A percentile compares a stretch with the other conserved stretches of the same genome.
These are phyloP conservation scores for Sarocladium brachiariae DNA, from an alignment of 2,329 filamentous ascomycete genomes.

Conservation along the genomic window DNA sequence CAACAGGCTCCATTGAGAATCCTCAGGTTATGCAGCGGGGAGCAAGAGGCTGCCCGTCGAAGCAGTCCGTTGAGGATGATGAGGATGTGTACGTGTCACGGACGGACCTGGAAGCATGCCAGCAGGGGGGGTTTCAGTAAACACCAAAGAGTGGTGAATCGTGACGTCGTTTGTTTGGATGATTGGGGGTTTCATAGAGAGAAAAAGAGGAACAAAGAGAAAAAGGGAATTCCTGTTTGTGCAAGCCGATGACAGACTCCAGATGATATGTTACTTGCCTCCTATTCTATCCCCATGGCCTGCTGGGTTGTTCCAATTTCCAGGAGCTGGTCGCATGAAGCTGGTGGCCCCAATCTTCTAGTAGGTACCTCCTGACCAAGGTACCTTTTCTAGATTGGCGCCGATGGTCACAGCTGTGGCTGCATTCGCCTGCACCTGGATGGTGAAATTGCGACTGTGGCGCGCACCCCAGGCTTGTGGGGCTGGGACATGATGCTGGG, in stretches of 20 bases:
- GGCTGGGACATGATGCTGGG: too few species aligned
- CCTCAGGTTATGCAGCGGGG: too few species aligned
- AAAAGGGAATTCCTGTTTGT: not conserved
- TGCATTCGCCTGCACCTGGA: not conserved
- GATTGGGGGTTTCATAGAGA: too few species aligned
- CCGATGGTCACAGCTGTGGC: not conserved
- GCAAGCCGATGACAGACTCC: not conserved
- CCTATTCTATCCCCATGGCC: not conserved
- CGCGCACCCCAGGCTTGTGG: conserved; percentile 1
- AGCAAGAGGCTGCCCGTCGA: too few species aligned
- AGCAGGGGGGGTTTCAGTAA: not conserved
- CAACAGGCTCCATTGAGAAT: conserved; percentile 67
- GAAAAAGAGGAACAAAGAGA: not conserved
- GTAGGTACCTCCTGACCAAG: not conserved
- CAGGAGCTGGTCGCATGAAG: conserved; percentile 8
- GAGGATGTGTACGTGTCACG: conserved; percentile 1
- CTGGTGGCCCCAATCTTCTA: conserved; percentile 8
- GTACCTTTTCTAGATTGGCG: conserved; percentile 5
- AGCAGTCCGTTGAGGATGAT: too few species aligned
- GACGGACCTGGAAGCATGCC: not conserved
- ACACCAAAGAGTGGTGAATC: not conserved
- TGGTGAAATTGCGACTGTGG: conserved; percentile 9
- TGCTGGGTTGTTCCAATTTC: conserved; percentile 6
- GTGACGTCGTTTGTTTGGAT: not conserved
- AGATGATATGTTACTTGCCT: not conserved